Evolutionary conservation across 805 yeast genomes (phyloP), one percentile per base, ranked within the genome.

Genomic region (Kodamaea kaohsiungensis): DNA sequence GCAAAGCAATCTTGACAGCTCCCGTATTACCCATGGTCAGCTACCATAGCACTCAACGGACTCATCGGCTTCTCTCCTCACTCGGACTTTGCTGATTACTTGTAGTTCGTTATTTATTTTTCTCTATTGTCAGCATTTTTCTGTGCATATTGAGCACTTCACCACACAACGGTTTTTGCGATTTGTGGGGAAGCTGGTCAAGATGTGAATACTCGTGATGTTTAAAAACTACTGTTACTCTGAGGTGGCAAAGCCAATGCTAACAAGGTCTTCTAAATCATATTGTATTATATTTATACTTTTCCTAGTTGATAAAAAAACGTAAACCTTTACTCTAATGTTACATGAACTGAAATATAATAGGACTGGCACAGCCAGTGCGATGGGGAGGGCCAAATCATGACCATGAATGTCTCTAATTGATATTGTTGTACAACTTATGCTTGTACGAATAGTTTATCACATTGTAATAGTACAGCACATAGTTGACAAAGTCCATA

Each of bases 401-500:
- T 30, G 35, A 30, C 35, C 35, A 30, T 30, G 35, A 12, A 12
- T 30, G 13, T 30, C 45, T 19, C 45, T 48, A 59, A 43, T 59
- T 59, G 43, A 59, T 59, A 48, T 59, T 59, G 51, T 59, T 59
- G 59, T 53, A 59, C 60, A 59, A 53, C 57, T 59, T 57, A 50
- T 59, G 61, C 47, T 53, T 55, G 43, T 57, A 55, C 33, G 54
- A 52, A 37, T 53, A 49, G 46, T 53, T 48, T 39, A 59, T 49
- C 46, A 59, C 59, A 48, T 59, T 57, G 54, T 58, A 59, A 53
- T 53, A 53, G 55, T 56, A 46, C 35, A 55, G 35, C 47, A 53
- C 42, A 43, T 52, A 53, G 53, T 55, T 48, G 35, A 55, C 48
- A 40, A 55, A 48, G 22, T 54, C 51, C 42, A 59, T 48, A 9